Evolutionary conservation across 768 basidiomycete genomes (phyloP), one percentile per base, ranked within the genome.

Genomic region (Cytidiella melzeri): DNA sequence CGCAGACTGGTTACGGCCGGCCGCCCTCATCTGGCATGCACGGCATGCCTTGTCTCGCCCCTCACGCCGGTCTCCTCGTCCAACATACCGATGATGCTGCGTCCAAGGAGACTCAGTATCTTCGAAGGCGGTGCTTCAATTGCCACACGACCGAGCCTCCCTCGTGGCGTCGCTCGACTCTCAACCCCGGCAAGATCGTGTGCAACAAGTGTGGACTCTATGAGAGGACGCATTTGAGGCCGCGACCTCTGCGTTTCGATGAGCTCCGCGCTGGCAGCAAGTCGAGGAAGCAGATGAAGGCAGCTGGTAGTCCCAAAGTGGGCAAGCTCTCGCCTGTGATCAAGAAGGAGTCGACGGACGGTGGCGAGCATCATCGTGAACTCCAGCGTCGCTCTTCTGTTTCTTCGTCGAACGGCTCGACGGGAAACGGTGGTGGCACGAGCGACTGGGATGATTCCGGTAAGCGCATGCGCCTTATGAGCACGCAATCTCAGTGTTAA

Each of bases 141-240:
- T 92, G 90, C 70, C 89, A 90, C 63, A 90, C 90, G 18, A 92
- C 90, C 1, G 90, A 92, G 63, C 90, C 90, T 0, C 90, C 90
- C 5, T 83, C 80, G 21, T 92, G 90, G 90, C 83, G 90, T 47
- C 80, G 90, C 40, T 84, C 81, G 25, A 92, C 90, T 4, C 83
- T 92, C 61, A 89, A 90, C 66, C 87, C 87, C 0, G 90, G 90
- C 55, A 92, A 92, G 69, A 92, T 92, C 61, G 90, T 92, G 40
- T 92, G 90, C 77, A 92, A 92, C 76, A 92, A 92, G 72, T 92
- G 90, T 56, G 90, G 90, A 9, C 75, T 92, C 34, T 92, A 92
- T 61, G 90, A 92, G 67, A 87, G 90, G 61, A 92, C 90, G 11
- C 90, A 92, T 57, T 67, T 92, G 48, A 79, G 90, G 20, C 80